Conservation (phyloP, 164 flowering plant genomes). For the Magnolia officinalis region DNA sequence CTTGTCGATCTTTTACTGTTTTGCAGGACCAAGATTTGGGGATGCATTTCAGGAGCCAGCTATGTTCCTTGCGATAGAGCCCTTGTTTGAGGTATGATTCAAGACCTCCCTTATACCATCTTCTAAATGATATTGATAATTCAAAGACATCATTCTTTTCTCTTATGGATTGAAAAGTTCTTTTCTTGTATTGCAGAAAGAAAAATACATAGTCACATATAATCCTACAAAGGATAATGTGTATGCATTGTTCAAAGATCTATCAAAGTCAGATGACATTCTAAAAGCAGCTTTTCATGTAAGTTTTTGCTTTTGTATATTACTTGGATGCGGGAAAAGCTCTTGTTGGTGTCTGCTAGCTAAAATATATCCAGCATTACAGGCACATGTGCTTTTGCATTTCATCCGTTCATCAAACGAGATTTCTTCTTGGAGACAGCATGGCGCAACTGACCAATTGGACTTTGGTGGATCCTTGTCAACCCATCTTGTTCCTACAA, state of each 20-base stretch:
- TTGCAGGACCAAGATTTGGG: slow-evolving; percentile 80
- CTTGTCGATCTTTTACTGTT: slow-evolving; percentile 1
- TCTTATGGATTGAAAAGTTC: background rate
- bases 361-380: slow-evolving; percentile 18
- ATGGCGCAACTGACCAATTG: slow-evolving; percentile 21
- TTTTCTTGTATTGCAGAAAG: slow-evolving; percentile 50
- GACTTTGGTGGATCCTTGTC: slow-evolving; percentile 9
- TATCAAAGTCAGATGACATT: slow-evolving; percentile 91
- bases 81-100: slow-evolving; percentile 73
- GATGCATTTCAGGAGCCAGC: slow-evolving; percentile 93
- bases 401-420: slow-evolving; percentile 50
- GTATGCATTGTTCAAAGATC: slow-evolving; percentile 87
- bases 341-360: background rate
- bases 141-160: background rate
- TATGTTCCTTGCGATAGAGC: slow-evolving; percentile 69
- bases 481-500: slow-evolving; percentile 16
- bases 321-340: background rate
- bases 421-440: slow-evolving; percentile 18
- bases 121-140: background rate
- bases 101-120: background rate
- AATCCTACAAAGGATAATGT: slow-evolving; percentile 87
- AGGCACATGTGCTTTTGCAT: slow-evolving; percentile 93
- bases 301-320: slow-evolving; percentile 23
- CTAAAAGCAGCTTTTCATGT: slow-evolving; percentile 98
- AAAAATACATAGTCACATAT: slow-evolving; percentile 78